Evolutionary conservation across 2,329 filamentous ascomycete species (phyloP).

Genomic region (Cordyceps pruinosa): DNA sequence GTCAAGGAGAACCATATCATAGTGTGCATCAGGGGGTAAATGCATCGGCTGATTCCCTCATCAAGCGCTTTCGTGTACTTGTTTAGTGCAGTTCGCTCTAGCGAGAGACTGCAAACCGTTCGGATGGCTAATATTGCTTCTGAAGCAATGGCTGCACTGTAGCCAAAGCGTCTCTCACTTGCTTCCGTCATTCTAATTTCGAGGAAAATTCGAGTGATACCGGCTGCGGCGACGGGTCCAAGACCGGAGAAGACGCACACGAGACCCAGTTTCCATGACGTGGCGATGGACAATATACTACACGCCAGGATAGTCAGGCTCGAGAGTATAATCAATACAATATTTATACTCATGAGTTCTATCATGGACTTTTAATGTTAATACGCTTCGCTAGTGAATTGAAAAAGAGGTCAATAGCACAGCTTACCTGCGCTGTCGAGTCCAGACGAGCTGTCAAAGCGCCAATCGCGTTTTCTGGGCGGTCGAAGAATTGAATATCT

Average conservation of each 20-base stretch:
- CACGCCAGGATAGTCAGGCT: conserved; percentile 33
- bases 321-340: conserved; percentile 34
- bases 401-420: too few relatives aligned
- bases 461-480: conserved; percentile 26
- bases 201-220: too few relatives aligned
- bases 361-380: too few relatives aligned
- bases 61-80: conserved; percentile 28
- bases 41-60: conserved; percentile 17
- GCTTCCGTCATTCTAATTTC: too few relatives aligned
- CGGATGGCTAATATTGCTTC: conserved; percentile 39
- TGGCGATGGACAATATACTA: conserved; percentile 32
- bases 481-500: conserved; percentile 37
- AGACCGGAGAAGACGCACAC: conserved; percentile 36
- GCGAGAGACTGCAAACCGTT: conserved; percentile 34
- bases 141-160: conserved; percentile 38
- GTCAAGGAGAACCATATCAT: conserved; percentile 33
- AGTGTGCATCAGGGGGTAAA: conserved; percentile 25
- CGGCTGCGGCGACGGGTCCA: too few relatives aligned
- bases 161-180: too few relatives aligned
- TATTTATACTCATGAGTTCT: conserved; percentile 38
- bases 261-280: conserved; percentile 39
- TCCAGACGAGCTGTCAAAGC: conserved; percentile 27
- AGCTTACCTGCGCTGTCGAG: conserved; percentile 27
- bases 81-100: conserved; percentile 28
- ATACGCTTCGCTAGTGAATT: too few relatives aligned